phyloP scores from a whole-genome alignment of 208 protist genomes.

The Leishmania mexicana region DNA sequence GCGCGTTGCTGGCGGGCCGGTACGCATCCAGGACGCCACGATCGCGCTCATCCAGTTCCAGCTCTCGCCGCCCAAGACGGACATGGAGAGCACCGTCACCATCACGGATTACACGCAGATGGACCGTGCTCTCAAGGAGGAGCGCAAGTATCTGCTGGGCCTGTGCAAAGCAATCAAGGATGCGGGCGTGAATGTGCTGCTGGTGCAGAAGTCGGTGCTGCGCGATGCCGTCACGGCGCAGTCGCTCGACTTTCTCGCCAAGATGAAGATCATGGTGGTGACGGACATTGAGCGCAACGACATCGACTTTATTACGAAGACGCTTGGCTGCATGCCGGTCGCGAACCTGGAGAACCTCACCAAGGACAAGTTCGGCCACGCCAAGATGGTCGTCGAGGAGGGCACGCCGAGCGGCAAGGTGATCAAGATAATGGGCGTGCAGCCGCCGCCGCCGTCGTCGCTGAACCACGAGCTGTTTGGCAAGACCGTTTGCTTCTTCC shows the following conservation, averaged over 20 bases:
- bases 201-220: conserved; percentile 99
- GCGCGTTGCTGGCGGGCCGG: conserved; percentile 92
- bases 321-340: conserved; percentile 96
- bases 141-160: conserved; percentile 98
- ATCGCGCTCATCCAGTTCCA: conserved; percentile 99
- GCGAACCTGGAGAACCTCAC: conserved; percentile 97
- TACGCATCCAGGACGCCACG: conserved; percentile 96
- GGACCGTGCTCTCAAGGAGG: conserved; percentile 97
- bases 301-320: conserved; percentile 99
- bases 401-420: conserved; percentile 89
- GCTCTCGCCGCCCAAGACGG: conserved; percentile 99
- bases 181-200: conserved; percentile 98
- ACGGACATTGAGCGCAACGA: conserved; percentile 99
- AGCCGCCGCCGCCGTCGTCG: conserved; percentile 42
- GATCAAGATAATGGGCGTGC: conserved; percentile 96
- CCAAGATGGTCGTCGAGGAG: conserved; percentile 96
- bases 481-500: conserved; percentile 96
- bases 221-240: conserved; percentile 98
- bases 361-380: conserved; percentile 96
- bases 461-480: conserved; percentile 71
- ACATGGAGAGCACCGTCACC: conserved; percentile 96
- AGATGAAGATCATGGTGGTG: conserved; percentile 99
- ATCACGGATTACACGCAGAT: conserved; percentile 98
- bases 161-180: conserved; percentile 99
- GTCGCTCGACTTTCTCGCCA: conserved; percentile 98